phyloP scores from a whole-genome alignment of 129 eudicot genomes.

The Pittosporum tobira region DNA sequence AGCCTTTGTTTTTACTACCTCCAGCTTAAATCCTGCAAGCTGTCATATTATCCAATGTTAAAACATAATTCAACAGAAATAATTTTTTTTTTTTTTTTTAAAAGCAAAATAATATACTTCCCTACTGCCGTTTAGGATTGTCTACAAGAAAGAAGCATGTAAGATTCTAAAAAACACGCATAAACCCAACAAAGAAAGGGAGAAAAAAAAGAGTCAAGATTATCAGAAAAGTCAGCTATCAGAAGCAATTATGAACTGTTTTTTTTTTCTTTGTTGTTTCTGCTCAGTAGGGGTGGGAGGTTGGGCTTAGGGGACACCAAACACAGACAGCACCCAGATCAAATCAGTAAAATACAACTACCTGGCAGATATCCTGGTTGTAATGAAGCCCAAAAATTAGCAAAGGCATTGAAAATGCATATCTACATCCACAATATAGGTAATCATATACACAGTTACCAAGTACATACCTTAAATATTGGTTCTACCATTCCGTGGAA shows the following conservation, averaged over 20 bases:
- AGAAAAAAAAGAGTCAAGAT: not conserved
- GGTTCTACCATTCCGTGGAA: conserved; percentile 82
- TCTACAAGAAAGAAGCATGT: no score
- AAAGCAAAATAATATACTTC: not conserved
- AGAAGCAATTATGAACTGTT: not conserved
- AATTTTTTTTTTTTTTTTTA: no score
- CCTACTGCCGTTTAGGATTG: not conserved
- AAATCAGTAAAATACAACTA: not conserved
- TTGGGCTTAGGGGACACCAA: not conserved
- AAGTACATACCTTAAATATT: conserved; percentile 65
- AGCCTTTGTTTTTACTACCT: conserved; percentile 88
- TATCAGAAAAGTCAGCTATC: no score
- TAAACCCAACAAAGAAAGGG: not conserved
- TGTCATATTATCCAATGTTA: conserved; percentile 16
- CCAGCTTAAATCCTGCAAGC: conserved; percentile 94
- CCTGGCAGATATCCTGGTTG: not conserved
- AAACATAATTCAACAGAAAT: not conserved
- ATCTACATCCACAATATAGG: conserved; percentile 1
- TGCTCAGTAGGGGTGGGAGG: not conserved
- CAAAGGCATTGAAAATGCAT: conserved; percentile 4
- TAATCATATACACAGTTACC: not conserved
- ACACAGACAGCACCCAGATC: not conserved
- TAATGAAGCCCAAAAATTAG: conserved; percentile 2
- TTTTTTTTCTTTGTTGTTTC: no score
- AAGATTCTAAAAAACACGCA: no score